Evolutionary conservation across 176 grass and related monocot genomes (phyloP).

Genomic region (Neostapfia colusana): DNA sequence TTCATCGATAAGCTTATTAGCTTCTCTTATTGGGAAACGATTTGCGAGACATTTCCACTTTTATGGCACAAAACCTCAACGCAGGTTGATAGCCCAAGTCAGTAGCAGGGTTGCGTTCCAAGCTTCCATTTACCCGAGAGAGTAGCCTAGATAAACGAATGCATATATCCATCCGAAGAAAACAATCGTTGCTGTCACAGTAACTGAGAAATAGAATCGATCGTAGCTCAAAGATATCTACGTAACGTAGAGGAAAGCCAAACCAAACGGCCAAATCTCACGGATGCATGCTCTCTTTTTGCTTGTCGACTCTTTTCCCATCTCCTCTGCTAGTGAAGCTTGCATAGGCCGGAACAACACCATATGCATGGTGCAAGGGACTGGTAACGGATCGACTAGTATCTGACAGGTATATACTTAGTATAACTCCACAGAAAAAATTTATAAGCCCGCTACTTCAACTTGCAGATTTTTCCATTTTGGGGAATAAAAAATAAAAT

Average conservation of each 20-base stretch:
- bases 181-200: not conserved
- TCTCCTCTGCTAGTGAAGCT: not conserved
- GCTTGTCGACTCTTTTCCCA: not conserved
- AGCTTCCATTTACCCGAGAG: not conserved
- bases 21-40: not conserved
- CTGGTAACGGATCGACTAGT: not conserved
- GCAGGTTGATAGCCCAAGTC: not conserved
- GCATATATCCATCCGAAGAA: not conserved
- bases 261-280: conserved; percentile 1
- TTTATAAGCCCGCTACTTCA: no score
- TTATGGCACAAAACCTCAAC: not conserved
- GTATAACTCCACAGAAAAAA: not conserved
- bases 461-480: no score
- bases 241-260: not conserved
- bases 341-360: not conserved
- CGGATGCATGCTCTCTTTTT: not conserved
- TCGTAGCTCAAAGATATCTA: not conserved
- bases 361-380: conserved; percentile 10
- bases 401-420: not conserved
- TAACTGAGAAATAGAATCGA: no score
- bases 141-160: not conserved
- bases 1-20: not conserved
- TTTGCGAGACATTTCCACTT: not conserved
- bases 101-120: not conserved
- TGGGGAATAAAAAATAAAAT: not conserved